A percentile compares a stretch with the other conserved stretches of the same genome.
Conservation (phyloP, 805 yeast genomes). For the Wickerhamomyces sydowiorum region DNA sequence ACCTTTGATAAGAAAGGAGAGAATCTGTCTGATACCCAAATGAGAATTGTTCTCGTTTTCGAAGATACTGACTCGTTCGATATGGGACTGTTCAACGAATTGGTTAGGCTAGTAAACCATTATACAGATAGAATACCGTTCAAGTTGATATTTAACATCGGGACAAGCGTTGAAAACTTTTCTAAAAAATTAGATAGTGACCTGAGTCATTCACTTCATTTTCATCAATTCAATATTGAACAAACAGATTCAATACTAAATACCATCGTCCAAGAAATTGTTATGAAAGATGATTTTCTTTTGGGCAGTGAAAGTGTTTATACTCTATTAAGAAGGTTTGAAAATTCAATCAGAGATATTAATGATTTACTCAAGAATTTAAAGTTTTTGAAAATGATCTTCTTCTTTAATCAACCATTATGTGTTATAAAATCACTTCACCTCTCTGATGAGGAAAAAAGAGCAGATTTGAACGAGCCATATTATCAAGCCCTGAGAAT, state of each 20-base stretch:
- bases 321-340: constrained; percentile 16
- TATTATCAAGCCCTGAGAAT: constrained; percentile 24
- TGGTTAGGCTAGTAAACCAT: constrained; percentile 12
- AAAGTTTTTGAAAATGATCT: constrained; percentile 20
- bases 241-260: constrained; percentile 20
- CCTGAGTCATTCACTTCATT: constrained; percentile 8
- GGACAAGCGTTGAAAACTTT: constrained; percentile 15
- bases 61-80: constrained; percentile 23
- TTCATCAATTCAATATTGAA: constrained; percentile 17
- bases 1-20: constrained; percentile 2
- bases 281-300: constrained; percentile 11
- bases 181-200: constrained; percentile 13
- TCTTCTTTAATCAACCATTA: constrained; percentile 20
- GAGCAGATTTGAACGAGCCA: constrained; percentile 1
- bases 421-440: constrained; percentile 4
- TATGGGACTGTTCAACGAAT: constrained; percentile 11
- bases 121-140: constrained; percentile 15
- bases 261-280: constrained; percentile 13
- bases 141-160: constrained; percentile 20
- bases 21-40: constrained; percentile 3
- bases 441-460: constrained; percentile 2
- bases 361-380: constrained; percentile 19
- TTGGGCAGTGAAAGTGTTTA: constrained; percentile 16
- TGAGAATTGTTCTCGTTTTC: constrained; percentile 16
- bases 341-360: constrained; percentile 15